These are phyloP conservation scores for Trichoderma oligosporum DNA, from an alignment of 2,329 filamentous ascomycete genomes.

Conservation along the genomic window DNA sequence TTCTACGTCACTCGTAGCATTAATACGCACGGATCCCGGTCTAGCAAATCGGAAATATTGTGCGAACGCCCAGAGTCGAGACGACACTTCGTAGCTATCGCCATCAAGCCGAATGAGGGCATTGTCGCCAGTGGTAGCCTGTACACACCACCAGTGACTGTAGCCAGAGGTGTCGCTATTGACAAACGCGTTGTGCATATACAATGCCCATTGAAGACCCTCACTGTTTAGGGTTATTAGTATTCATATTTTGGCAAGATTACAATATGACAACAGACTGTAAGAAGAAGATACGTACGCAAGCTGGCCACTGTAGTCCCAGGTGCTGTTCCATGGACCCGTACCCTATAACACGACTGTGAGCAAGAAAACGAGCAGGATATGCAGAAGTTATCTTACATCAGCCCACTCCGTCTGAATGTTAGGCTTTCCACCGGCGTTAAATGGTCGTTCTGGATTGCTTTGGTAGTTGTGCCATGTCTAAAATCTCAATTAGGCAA, in stretches of 20 bases:
- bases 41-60: slow-evolving; percentile 15
- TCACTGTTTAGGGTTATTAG: not conserved
- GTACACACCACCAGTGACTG: slow-evolving; percentile 14
- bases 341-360: not conserved
- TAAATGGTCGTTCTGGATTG: slow-evolving; percentile 14
- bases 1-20: slow-evolving; percentile 6
- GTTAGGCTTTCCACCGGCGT: slow-evolving; percentile 5
- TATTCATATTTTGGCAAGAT: too few species aligned
- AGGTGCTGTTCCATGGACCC: slow-evolving; percentile 10
- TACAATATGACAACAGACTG: not conserved
- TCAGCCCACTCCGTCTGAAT: slow-evolving; percentile 12
- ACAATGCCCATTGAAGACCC: slow-evolving; percentile 11
- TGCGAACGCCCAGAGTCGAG: slow-evolving; percentile 11
- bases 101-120: slow-evolving; percentile 10
- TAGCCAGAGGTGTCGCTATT: slow-evolving; percentile 12
- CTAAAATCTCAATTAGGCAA: not conserved
- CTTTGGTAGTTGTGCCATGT: slow-evolving; percentile 15
- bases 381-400: not conserved
- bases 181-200: slow-evolving; percentile 12
- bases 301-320: slow-evolving; percentile 15
- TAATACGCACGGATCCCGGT: slow-evolving; percentile 2
- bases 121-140: slow-evolving; percentile 7
- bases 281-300: not conserved
- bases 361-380: not conserved
- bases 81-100: slow-evolving; percentile 8